Percentiles rank a stretch among this genome's conserved stretches.
phyloP scores from a whole-genome alignment of 108 stramenopile genomes.

The Schizochytrium sp. region DNA sequence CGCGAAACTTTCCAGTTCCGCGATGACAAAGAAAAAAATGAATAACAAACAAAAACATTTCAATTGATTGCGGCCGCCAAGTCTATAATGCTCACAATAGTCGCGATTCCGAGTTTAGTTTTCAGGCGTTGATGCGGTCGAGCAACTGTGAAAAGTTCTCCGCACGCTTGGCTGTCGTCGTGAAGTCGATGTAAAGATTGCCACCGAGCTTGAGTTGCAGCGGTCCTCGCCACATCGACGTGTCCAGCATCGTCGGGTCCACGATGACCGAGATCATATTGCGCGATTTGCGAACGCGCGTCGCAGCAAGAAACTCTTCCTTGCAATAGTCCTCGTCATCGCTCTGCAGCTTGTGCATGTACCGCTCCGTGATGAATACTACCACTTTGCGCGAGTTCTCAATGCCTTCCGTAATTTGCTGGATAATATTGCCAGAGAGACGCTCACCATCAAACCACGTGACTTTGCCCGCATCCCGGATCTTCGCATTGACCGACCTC shows the following conservation, averaged over 20 bases:
- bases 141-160: neutral
- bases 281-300: neutral
- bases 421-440: neutral
- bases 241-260: neutral
- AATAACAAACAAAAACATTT: no score
- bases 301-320: neutral
- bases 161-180: neutral
- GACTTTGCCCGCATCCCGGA: neutral
- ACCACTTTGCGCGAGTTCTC: neutral
- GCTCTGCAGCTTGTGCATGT: neutral
- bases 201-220: neutral
- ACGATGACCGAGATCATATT: neutral
- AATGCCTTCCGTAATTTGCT: neutral
- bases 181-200: neutral
- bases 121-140: neutral
- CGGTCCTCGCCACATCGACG: neutral
- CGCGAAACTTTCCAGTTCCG: no score
- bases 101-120: neutral
- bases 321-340: neutral
- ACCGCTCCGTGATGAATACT: neutral
- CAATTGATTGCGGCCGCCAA: no score
- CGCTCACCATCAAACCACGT: neutral
- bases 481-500: neutral
- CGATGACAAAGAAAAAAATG: no score
- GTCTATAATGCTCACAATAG: no score